phyloP scores from a whole-genome alignment of 2,329 filamentous ascomycete genomes.

The Aspergillus pseudotamarii region DNA sequence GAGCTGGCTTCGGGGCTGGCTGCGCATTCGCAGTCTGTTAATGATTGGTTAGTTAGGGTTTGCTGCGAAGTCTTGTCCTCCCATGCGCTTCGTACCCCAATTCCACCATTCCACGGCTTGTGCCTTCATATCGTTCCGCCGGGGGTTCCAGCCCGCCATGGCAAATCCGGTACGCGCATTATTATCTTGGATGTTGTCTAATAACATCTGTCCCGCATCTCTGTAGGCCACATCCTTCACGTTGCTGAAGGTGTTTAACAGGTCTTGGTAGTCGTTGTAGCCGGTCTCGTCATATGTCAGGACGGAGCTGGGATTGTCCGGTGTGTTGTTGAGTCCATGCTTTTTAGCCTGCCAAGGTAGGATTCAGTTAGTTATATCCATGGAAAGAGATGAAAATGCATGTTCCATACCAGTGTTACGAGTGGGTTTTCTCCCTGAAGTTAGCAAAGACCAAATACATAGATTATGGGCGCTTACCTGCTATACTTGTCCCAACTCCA shows the following conservation, averaged over 20 bases:
- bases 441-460: not conserved
- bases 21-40: slow-evolving; percentile 61
- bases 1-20: slow-evolving; percentile 60
- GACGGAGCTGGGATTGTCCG: slow-evolving; percentile 62
- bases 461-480: slow-evolving; percentile 11
- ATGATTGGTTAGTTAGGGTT: slow-evolving; percentile 6
- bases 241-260: slow-evolving; percentile 56
- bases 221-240: slow-evolving; percentile 51
- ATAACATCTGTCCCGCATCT: slow-evolving; percentile 61
- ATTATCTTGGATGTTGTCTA: slow-evolving; percentile 63
- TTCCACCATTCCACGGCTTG: slow-evolving; percentile 65
- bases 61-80: not conserved
- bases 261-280: slow-evolving; percentile 50
- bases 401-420: slow-evolving; percentile 49
- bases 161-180: slow-evolving; percentile 62
- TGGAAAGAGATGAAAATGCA: not conserved
- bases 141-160: slow-evolving; percentile 65
- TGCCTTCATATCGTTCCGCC: slow-evolving; percentile 53
- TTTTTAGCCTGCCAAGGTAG: slow-evolving; percentile 53
- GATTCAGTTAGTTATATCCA: not conserved
- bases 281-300: slow-evolving; percentile 64
- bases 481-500: slow-evolving; percentile 39
- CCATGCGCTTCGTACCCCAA: slow-evolving; percentile 37
- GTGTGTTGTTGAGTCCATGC: slow-evolving; percentile 57
- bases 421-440: slow-evolving; percentile 53